phyloP scores from a whole-genome alignment of 495 filamentous ascomycete species.

The Aspergillus diversus region DNA sequence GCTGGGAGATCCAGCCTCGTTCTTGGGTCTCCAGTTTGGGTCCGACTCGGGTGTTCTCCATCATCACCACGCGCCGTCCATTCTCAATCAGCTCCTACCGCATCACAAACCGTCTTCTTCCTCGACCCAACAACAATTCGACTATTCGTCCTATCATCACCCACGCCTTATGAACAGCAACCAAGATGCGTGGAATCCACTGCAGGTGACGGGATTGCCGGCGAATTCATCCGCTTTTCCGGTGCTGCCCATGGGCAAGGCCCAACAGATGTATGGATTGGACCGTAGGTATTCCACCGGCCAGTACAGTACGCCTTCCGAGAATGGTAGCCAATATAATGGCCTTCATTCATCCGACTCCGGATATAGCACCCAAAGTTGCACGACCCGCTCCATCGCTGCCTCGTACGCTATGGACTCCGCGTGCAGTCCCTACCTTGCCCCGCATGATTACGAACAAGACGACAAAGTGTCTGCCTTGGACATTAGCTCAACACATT shows the following conservation, averaged over 20 bases:
- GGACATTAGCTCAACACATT: slow-evolving; percentile 14
- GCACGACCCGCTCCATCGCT: slow-evolving; percentile 51
- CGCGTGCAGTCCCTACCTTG: slow-evolving; percentile 34
- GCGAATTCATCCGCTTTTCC: slow-evolving; percentile 18
- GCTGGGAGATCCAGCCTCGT: slow-evolving; percentile 32
- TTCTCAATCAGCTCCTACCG: slow-evolving; percentile 28
- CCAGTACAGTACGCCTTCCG: slow-evolving; percentile 50
- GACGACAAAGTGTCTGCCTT: slow-evolving; percentile 25
- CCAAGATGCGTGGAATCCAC: slow-evolving; percentile 47
- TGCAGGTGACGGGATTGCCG: slow-evolving; percentile 41
- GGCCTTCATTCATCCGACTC: slow-evolving; percentile 61
- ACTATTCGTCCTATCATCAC: slow-evolving; percentile 31
- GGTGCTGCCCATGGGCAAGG: slow-evolving; percentile 25
- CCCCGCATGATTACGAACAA: slow-evolving; percentile 30
- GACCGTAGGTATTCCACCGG: slow-evolving; percentile 33
- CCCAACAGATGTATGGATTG: slow-evolving; percentile 23
- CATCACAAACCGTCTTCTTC: slow-evolving; percentile 25
- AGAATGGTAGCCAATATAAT: slow-evolving; percentile 57
- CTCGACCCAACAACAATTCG: slow-evolving; percentile 23
- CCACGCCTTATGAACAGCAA: slow-evolving; percentile 30
- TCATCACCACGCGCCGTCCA: slow-evolving; percentile 22
- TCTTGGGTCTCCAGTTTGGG: slow-evolving; percentile 38
- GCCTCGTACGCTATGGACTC: slow-evolving; percentile 35
- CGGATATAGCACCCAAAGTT: slow-evolving; percentile 60
- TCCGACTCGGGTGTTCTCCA: slow-evolving; percentile 27